phyloP scores from a whole-genome alignment of 306 rosid species.

The Malus fusca region DNA sequence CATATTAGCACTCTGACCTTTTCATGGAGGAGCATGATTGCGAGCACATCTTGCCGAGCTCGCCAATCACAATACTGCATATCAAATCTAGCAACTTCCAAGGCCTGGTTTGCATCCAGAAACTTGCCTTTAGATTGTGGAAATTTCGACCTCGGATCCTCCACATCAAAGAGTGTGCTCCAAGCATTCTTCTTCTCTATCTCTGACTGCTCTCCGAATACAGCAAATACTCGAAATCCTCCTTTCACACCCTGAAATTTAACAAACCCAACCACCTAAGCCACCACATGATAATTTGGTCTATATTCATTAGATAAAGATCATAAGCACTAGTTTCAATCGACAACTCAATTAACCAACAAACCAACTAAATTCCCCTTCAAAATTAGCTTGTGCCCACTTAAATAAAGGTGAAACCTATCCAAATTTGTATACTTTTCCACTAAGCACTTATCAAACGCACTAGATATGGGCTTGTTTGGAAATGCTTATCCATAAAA shows the following conservation, averaged over 20 bases:
- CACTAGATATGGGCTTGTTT: background rate
- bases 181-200: constrained; percentile 63
- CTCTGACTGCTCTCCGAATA: constrained; percentile 57
- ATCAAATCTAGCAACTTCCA: constrained; percentile 83
- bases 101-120: constrained; percentile 68
- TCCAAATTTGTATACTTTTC: background rate
- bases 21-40: constrained; percentile 95
- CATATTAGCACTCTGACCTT: constrained; percentile 41
- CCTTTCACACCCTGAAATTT: constrained; percentile 64
- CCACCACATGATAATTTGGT: background rate
- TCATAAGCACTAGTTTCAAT: background rate
- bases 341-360: background rate
- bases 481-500: too few relatives aligned
- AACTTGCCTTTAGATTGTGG: constrained; percentile 69
- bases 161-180: constrained; percentile 87
- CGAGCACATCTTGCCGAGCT: constrained; percentile 91
- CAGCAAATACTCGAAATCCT: constrained; percentile 70
- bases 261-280: constrained; percentile 10
- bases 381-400: background rate
- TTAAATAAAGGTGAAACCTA: background rate
- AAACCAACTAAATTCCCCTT: background rate
- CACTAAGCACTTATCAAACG: constrained; percentile 1
- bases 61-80: constrained; percentile 96
- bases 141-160: constrained; percentile 82
- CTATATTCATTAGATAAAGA: background rate